These are phyloP conservation scores for Coniella vitis DNA, from an alignment of 2,329 filamentous ascomycete species.

Conservation along the genomic window DNA sequence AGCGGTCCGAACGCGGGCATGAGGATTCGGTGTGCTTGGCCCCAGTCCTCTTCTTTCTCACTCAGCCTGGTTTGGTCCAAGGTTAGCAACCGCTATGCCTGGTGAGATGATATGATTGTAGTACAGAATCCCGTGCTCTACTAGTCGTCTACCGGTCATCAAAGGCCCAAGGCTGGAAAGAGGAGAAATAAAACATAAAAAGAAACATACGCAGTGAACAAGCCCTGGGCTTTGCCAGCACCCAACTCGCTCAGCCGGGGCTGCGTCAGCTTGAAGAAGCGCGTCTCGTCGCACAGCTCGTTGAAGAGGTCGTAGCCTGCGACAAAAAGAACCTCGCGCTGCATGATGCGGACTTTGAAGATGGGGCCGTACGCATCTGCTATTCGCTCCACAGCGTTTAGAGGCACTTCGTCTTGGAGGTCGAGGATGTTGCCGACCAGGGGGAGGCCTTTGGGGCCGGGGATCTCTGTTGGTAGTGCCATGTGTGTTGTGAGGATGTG, in stretches of 20 bases:
- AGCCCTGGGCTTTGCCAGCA: background rate
- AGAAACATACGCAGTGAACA: background rate
- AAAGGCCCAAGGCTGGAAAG: too few species aligned
- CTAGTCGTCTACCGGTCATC: too few species aligned
- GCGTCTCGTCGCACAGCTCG: slow-evolving; percentile 24
- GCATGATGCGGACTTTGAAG: slow-evolving; percentile 1
- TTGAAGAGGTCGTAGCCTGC: slow-evolving; percentile 25
- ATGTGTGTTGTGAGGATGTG: too few species aligned
- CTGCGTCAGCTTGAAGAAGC: slow-evolving; percentile 13
- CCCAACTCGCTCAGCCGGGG: background rate
- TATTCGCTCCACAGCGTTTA: slow-evolving; percentile 10
- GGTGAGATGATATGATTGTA: too few species aligned
- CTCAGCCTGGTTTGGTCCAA: background rate
- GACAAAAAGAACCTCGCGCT: background rate
- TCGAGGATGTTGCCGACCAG: slow-evolving; percentile 19
- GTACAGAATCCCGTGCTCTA: too few species aligned
- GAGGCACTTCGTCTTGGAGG: slow-evolving; percentile 15
- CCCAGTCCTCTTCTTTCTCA: slow-evolving; percentile 14
- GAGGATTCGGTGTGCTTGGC: slow-evolving; percentile 17
- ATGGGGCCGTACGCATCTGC: slow-evolving; percentile 17
- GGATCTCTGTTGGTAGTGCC: slow-evolving; percentile 3
- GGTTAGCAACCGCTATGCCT: too few species aligned
- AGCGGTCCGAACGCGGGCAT: slow-evolving; percentile 17
- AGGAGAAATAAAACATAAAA: background rate
- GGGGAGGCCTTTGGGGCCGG: slow-evolving; percentile 16